Base-by-base conservation (phyloP, 2,329 filamentous ascomycete species). In the Talaromyces marneffei region DNA sequence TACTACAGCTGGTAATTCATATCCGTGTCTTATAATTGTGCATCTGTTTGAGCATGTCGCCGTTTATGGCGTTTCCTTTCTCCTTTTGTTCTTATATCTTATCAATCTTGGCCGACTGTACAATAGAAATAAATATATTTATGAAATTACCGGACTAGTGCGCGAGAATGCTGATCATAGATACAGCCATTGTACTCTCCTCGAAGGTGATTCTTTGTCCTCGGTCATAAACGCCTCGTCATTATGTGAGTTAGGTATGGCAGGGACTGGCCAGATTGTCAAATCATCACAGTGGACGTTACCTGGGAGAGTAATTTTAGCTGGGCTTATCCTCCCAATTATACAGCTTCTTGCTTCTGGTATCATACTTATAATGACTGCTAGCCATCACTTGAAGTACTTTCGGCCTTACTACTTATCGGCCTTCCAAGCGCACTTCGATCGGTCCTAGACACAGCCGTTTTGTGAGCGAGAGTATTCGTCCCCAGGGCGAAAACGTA, bases 1-100 rank as follows among this genome's bases (percentile, higher is more conserved):
- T 95, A 94, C 75, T 95, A 95, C 77, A 86, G 89, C 64, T 99
- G 93, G 93, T 97, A 87, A 72, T 33, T 10, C 16, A 12, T 20
- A 20, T 16, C 46, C 16, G 7, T 48, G 23, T 50, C 7, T 31
- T 14, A 20, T 23, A n/a, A 23, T 20, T 6, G 25, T 48, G 25
- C n/a, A 29, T 31, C 44, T 27, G 20, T 10, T 48, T 23, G 29
- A 52, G 48, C 48, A 35, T 57, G 59, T 23, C 27, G 31, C 29
- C 55, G 27, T 61, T 40, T 33, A 52, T 9, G 48, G 29, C n/a
- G n/a, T 33, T 52, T 33, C 18, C n/a, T 52, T n/a, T 33, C 18
- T 35, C 48, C 18, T 18, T 52, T 33, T 35, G 48, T 52, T 18
- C 20, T 52, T 23, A 52, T 52, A 52, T 33, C 14, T 20, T 33